These are phyloP conservation scores for Neonectria coccinea DNA, from an alignment of 2,329 filamentous ascomycete genomes.

Conservation along the genomic window DNA sequence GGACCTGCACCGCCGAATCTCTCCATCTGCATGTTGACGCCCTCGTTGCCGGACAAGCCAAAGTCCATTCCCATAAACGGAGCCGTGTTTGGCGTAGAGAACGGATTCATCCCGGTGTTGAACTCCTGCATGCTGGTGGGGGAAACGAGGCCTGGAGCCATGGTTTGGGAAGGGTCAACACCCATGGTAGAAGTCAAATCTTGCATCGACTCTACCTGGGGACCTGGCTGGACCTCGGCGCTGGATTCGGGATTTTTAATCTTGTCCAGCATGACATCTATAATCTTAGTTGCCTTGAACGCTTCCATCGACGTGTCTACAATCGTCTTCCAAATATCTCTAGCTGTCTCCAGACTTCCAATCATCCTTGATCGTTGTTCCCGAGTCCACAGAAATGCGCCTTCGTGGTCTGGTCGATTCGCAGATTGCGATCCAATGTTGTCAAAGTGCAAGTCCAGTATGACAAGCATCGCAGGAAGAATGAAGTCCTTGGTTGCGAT, in stretches of 20 bases:
- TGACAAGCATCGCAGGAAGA: constrained; percentile 85
- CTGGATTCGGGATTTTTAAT: constrained; percentile 59
- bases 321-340: constrained; percentile 83
- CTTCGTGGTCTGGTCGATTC: constrained; percentile 55
- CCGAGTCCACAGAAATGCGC: constrained; percentile 66
- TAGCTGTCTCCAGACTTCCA: constrained; percentile 75
- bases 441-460: constrained; percentile 83
- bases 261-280: constrained; percentile 88
- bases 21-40: constrained; percentile 49
- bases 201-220: constrained; percentile 41
- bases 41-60: constrained; percentile 48
- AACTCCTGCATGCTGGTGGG: constrained; percentile 45
- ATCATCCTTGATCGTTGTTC: constrained; percentile 81
- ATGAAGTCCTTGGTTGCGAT: constrained; percentile 88
- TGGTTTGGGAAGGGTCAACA: constrained; percentile 50
- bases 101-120: constrained; percentile 44
- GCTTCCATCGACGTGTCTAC: constrained; percentile 87
- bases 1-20: constrained; percentile 44
- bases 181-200: constrained; percentile 53
- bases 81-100: constrained; percentile 53
- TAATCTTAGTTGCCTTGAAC: constrained; percentile 83
- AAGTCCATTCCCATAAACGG: constrained; percentile 61
- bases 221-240: constrained; percentile 25
- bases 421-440: constrained; percentile 60
- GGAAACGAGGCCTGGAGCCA: constrained; percentile 41